Evolutionary conservation across 2,329 filamentous ascomycete genomes (phyloP), one percentile per base, ranked within the genome.

Genomic region (Aspergillus oerlinghausenensis): DNA sequence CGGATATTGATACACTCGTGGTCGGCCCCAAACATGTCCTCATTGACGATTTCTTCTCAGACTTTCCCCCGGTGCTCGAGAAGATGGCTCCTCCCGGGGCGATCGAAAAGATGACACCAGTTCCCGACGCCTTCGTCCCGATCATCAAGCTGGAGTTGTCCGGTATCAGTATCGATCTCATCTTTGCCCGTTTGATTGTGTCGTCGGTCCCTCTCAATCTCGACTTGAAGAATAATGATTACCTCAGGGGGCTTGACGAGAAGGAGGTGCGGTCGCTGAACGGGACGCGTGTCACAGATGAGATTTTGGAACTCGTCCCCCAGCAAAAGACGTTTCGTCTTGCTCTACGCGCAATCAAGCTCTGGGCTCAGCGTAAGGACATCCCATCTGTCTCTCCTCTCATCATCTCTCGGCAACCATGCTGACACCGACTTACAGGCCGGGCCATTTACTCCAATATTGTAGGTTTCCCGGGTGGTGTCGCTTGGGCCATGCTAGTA

Each of bases 401-500:
- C 10, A 32, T 19, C 26, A 1, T 14, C 55, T 0, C 25, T 4
- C 29, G 4, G 35, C 21, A 25, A 2, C 7, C 10, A 40, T 59
- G 21, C 38, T 28, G 42, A 52, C 49, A 57, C 54, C 48, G 45
- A 40, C 40, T 45, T 32, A 55, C 19, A 81, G 77, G 88, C 52
- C 89, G 93, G 59, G 94, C 90, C 25, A 91, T 97, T 50, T 97
- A 97, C 70, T 91, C 91, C 62, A 97, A 97, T 68, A 92, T 97
- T 61, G 92, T 96, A 74, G 94, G 94, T 26, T 99, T 94, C 65
- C 94, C 94, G 2, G 94, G 94, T 65, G 94, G 94, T 75, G 92
- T 99, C 43, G 94, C 94, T 4, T 99, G 93, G 91, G 94, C 93
- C 11, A 97, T 99, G 89, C 83, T 99, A 68, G 92, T 97, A 28